phyloP scores from a whole-genome alignment of 1,284 basidiomycete species.

The Phylloporus sp. region DNA sequence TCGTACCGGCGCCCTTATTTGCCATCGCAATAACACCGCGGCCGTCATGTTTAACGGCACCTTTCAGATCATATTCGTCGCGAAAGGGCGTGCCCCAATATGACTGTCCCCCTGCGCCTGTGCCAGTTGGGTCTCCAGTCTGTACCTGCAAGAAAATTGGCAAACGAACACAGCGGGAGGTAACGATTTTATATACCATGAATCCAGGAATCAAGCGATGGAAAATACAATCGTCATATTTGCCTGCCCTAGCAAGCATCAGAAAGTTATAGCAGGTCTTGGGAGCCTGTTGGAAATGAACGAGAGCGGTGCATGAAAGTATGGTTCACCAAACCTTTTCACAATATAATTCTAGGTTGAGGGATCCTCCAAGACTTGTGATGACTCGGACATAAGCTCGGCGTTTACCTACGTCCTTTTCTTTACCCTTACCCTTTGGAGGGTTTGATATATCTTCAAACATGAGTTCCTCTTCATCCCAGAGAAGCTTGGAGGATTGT shows the following conservation, averaged over 20 bases:
- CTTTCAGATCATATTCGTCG: constrained; percentile 89
- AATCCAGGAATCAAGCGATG: constrained; percentile 96
- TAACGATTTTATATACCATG: constrained; percentile 71
- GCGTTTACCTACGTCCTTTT: constrained; percentile 89
- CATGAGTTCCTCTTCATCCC: constrained; percentile 95
- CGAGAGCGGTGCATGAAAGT: neutral
- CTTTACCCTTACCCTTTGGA: constrained; percentile 83
- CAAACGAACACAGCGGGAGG: neutral
- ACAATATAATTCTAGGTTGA: constrained; percentile 93
- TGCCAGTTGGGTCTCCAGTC: constrained; percentile 96
- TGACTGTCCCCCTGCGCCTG: constrained; percentile 92
- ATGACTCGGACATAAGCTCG: constrained; percentile 91
- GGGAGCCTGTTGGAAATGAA: constrained; percentile 69
- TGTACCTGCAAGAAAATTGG: constrained; percentile 67
- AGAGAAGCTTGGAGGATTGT: constrained; percentile 80
- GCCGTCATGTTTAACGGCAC: constrained; percentile 84
- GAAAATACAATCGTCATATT: constrained; percentile 90
- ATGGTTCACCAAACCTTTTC: constrained; percentile 66
- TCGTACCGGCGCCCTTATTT: constrained; percentile 87
- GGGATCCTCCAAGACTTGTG: constrained; percentile 85
- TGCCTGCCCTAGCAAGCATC: constrained; percentile 87
- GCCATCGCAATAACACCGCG: constrained; percentile 90
- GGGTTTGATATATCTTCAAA: constrained; percentile 87
- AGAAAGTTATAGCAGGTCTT: constrained; percentile 99
- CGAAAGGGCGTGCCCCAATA: constrained; percentile 96